Evolutionary conservation across 352 stramenopile species (phyloP).

Genomic region (Bremia lactucae): DNA sequence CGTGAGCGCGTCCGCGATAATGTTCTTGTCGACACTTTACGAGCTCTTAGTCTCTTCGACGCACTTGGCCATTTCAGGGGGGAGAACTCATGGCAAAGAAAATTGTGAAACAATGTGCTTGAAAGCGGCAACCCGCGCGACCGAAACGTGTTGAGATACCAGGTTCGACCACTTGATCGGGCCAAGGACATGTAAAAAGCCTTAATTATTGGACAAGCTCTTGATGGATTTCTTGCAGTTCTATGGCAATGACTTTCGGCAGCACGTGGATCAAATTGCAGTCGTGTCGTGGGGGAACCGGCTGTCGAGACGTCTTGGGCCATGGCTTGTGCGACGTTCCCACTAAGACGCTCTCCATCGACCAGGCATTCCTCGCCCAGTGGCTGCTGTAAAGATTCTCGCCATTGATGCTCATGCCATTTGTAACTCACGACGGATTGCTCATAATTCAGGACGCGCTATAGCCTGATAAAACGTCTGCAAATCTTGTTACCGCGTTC

Average conservation of each 20-base stretch:
- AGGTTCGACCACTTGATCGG: slow-evolving; percentile 21
- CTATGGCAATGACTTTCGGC: too few relatives aligned
- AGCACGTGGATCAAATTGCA: slow-evolving; percentile 56
- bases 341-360: slow-evolving; percentile 15
- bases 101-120: slow-evolving; percentile 99
- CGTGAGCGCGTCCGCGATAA: slow-evolving; percentile 38
- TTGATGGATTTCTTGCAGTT: slow-evolving; percentile 81
- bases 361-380: slow-evolving; percentile 7
- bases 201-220: slow-evolving; percentile 61
- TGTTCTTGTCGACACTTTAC: slow-evolving; percentile 68
- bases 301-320: slow-evolving; percentile 8
- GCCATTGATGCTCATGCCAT: slow-evolving; percentile 6
- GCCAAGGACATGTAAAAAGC: slow-evolving; percentile 28
- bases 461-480: slow-evolving; percentile 49
- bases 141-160: slow-evolving; percentile 25
- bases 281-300: slow-evolving; percentile 25
- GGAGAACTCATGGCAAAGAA: slow-evolving; percentile 95
- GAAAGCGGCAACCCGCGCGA: slow-evolving; percentile 87
- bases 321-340: slow-evolving; percentile 10
- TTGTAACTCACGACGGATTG: slow-evolving; percentile 26
- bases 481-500: slow-evolving; percentile 77
- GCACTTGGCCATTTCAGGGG: slow-evolving; percentile 98
- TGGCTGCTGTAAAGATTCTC: slow-evolving; percentile 8
- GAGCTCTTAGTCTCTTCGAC: slow-evolving; percentile 97
- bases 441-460: slow-evolving; percentile 68